phyloP scores from a whole-genome alignment of 495 filamentous ascomycete genomes.

The Cercophora sp. region DNA sequence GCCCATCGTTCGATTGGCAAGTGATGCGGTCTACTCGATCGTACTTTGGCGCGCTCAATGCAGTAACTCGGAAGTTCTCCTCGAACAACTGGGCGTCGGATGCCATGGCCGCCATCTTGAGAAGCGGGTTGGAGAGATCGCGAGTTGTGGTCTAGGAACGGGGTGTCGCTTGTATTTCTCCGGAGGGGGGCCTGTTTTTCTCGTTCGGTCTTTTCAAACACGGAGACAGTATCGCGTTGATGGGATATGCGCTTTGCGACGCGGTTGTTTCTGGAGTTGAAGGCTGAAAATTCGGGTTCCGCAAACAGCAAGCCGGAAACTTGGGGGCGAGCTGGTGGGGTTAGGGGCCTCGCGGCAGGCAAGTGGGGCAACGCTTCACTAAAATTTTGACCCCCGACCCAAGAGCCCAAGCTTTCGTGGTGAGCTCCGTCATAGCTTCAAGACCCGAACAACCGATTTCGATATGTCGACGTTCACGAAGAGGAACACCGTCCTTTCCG shows the following conservation, averaged over 20 bases:
- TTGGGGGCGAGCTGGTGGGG: constrained; percentile 14
- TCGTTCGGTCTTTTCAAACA: too few relatives aligned
- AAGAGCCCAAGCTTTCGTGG: background rate
- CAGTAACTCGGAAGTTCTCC: constrained; percentile 80
- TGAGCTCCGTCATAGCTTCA: background rate
- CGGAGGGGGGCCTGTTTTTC: too few relatives aligned
- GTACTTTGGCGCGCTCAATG: constrained; percentile 78
- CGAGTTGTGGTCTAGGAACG: background rate
- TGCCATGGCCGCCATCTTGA: constrained; percentile 44
- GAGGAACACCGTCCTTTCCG: constrained; percentile 68
- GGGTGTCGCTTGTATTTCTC: too few relatives aligned
- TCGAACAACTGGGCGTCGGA: constrained; percentile 88
- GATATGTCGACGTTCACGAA: constrained; percentile 89
- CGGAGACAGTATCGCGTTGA: too few relatives aligned
- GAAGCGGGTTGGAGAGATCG: constrained; percentile 26
- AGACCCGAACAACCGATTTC: constrained; percentile 9
- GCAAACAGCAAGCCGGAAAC: constrained; percentile 9
- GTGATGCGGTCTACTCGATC: constrained; percentile 85
- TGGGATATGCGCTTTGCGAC: too few relatives aligned
- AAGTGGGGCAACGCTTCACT: constrained; percentile 2
- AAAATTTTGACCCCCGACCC: background rate
- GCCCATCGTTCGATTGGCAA: constrained; percentile 64
- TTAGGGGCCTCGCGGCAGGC: constrained; percentile 2
- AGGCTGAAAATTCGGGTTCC: constrained; percentile 19
- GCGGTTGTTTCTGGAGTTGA: too few relatives aligned